A percentile compares a stretch with the other conserved stretches of the same genome.
These are phyloP conservation scores for Huntiella abstrusa DNA, from an alignment of 2,329 filamentous ascomycete species.

Conservation along the genomic window DNA sequence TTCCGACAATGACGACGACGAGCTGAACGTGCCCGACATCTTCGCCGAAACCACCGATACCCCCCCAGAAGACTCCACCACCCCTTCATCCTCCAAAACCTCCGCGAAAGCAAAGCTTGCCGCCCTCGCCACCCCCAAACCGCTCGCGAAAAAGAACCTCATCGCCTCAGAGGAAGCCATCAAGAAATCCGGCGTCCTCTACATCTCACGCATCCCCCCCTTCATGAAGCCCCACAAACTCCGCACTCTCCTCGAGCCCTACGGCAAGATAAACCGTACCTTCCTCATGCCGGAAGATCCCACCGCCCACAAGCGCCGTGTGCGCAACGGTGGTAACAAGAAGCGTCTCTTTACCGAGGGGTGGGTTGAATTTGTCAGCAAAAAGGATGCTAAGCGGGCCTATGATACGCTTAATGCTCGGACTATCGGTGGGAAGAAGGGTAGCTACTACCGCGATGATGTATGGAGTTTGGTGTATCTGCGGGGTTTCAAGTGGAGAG, in stretches of 20 bases:
- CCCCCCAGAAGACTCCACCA: slow-evolving; percentile 13
- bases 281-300: slow-evolving; percentile 65
- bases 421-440: slow-evolving; percentile 68
- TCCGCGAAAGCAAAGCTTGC: slow-evolving; percentile 22
- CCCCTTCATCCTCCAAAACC: slow-evolving; percentile 25
- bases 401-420: slow-evolving; percentile 60
- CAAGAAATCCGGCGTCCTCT: slow-evolving; percentile 61
- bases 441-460: slow-evolving; percentile 67
- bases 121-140: slow-evolving; percentile 8
- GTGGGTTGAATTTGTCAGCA: slow-evolving; percentile 67
- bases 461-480: slow-evolving; percentile 73
- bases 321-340: slow-evolving; percentile 62
- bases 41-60: slow-evolving; percentile 14
- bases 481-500: slow-evolving; percentile 66
- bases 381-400: slow-evolving; percentile 58
- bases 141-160: slow-evolving; percentile 48
- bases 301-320: slow-evolving; percentile 42
- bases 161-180: slow-evolving; percentile 44
- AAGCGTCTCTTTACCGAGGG: slow-evolving; percentile 67
- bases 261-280: slow-evolving; percentile 57
- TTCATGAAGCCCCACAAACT: slow-evolving; percentile 76
- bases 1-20: slow-evolving; percentile 18
- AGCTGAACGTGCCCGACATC: slow-evolving; percentile 13
- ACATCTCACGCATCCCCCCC: slow-evolving; percentile 66
- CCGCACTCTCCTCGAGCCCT: slow-evolving; percentile 53